Conservation (phyloP, 768 basidiomycete species). For the Boletus rubroflammeus region DNA sequence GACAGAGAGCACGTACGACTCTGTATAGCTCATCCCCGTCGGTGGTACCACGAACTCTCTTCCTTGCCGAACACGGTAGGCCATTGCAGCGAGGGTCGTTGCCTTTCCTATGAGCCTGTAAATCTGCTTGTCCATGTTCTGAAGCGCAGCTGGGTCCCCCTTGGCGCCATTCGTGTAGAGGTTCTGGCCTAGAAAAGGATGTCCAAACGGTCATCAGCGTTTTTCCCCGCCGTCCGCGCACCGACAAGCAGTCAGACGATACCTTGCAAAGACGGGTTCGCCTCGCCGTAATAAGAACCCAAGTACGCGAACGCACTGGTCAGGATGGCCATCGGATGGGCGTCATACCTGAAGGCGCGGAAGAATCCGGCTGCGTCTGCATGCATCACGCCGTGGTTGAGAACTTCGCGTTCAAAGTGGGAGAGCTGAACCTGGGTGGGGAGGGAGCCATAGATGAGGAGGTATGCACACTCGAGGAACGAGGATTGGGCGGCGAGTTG, state of each 20-base stretch:
- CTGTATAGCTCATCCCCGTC: constrained; percentile 77
- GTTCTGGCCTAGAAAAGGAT: constrained; percentile 54
- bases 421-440: constrained; percentile 59
- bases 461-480: constrained; percentile 80
- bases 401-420: constrained; percentile 69
- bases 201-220: not conserved
- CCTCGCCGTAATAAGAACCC: constrained; percentile 83
- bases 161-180: constrained; percentile 70
- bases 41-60: constrained; percentile 85
- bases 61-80: constrained; percentile 88
- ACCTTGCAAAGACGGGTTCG: constrained; percentile 87
- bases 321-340: constrained; percentile 89
- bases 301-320: constrained; percentile 85
- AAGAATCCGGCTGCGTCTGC: constrained; percentile 68
- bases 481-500: constrained; percentile 77
- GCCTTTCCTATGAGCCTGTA: constrained; percentile 85
- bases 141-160: constrained; percentile 62
- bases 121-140: constrained; percentile 89
- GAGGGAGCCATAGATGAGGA: constrained; percentile 84
- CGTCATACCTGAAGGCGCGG: constrained; percentile 79
- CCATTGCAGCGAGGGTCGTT: constrained; percentile 91
- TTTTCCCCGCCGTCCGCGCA: not conserved
- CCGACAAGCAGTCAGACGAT: not conserved
- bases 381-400: constrained; percentile 70
- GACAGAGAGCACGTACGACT: constrained; percentile 47